These are phyloP conservation scores for Phytophthora hibernalis DNA, from an alignment of 352 stramenopile genomes.

Conservation along the genomic window DNA sequence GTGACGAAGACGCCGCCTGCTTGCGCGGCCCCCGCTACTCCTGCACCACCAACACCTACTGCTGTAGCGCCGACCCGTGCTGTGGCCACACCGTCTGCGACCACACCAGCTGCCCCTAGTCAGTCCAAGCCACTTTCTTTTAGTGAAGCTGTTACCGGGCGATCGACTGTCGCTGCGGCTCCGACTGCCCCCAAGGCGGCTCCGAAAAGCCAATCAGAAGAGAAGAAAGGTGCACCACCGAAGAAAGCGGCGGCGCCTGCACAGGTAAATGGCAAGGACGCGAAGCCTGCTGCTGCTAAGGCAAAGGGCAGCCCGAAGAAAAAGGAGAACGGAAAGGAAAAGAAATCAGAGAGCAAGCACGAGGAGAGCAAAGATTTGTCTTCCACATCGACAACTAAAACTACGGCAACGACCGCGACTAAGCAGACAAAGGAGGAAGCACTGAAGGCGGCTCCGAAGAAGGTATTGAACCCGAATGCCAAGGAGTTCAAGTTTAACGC, in stretches of 20 bases:
- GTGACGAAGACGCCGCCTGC: conserved; percentile 15
- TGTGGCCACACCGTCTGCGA: conserved; percentile 12
- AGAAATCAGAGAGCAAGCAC: conserved; percentile 25
- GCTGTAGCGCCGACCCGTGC: conserved; percentile 14
- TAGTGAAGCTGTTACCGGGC: conserved; percentile 71
- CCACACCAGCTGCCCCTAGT: conserved; percentile 4
- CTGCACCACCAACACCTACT: conserved; percentile 14
- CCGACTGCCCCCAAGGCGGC: too few relatives aligned
- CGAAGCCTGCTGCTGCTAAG: conserved; percentile 24
- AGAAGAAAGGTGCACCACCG: conserved; percentile 26
- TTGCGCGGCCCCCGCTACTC: neutral
- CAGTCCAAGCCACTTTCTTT: conserved; percentile 72
- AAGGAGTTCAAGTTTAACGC: conserved; percentile 90
- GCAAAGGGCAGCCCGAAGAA: conserved; percentile 29
- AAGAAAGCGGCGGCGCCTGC: conserved; percentile 24
- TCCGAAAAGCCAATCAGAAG: conserved; percentile 17
- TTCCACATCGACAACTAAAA: conserved; percentile 13
- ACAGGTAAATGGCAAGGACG: conserved; percentile 30
- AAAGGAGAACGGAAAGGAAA: conserved; percentile 42
- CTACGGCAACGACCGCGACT: conserved; percentile 22
- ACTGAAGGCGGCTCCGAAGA: conserved; percentile 50
- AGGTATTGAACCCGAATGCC: conserved; percentile 82
- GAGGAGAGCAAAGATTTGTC: conserved; percentile 25
- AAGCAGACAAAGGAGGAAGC: conserved; percentile 26
- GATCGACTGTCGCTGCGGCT: conserved; percentile 26